phyloP scores from a whole-genome alignment of 2,329 filamentous ascomycete species.

The Fonsecaea multimorphosa region DNA sequence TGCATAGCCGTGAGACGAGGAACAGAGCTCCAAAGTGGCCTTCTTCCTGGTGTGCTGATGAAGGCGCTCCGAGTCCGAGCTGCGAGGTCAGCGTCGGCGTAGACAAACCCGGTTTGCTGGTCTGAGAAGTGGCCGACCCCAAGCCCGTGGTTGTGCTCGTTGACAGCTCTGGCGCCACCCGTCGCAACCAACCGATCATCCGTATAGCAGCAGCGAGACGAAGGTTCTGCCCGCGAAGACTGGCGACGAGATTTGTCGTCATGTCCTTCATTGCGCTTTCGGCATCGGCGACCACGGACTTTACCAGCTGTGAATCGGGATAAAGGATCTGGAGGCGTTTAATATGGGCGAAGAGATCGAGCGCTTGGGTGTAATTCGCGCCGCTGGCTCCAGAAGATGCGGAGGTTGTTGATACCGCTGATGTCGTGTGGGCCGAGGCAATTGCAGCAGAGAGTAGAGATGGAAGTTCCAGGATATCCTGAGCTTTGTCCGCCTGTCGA shows the following conservation, averaged over 20 bases:
- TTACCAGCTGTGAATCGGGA: constrained; percentile 75
- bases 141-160: constrained; percentile 8
- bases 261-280: constrained; percentile 88
- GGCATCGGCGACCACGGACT: constrained; percentile 75
- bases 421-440: constrained; percentile 46
- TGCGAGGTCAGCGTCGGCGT: constrained; percentile 4
- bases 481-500: constrained; percentile 84
- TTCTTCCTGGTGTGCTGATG: constrained; percentile 55
- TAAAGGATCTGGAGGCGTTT: constrained; percentile 83
- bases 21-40: constrained; percentile 82
- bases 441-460: constrained; percentile 79
- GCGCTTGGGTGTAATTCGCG: constrained; percentile 82
- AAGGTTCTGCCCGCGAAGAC: constrained; percentile 72
- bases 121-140: neutral
- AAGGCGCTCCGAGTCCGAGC: constrained; percentile 27
- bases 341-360: constrained; percentile 94
- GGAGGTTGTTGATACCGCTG: constrained; percentile 46
- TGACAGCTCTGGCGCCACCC: constrained; percentile 82
- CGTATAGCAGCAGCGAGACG: constrained; percentile 90
- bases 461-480: constrained; percentile 89
- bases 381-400: constrained; percentile 49
- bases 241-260: constrained; percentile 79
- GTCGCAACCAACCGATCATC: constrained; percentile 86
- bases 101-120: constrained; percentile 36
- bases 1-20: constrained; percentile 81